Evolutionary conservation across 345 rosid genomes (phyloP).

Genomic region (Aurinia saxatilis): DNA sequence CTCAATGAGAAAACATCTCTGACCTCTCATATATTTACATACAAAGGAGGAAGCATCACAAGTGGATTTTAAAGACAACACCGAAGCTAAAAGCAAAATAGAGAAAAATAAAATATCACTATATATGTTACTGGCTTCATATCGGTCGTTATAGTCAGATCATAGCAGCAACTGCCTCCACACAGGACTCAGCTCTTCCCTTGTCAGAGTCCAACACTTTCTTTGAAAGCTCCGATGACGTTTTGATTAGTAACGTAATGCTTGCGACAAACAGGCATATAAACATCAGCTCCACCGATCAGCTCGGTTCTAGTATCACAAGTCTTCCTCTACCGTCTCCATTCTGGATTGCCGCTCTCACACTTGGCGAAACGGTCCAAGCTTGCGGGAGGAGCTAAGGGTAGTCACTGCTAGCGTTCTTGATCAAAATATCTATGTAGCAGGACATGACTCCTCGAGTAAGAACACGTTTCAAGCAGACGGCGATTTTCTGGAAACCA

Average conservation of each 20-base stretch:
- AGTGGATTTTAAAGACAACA: background rate
- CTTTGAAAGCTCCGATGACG: conserved; percentile 34
- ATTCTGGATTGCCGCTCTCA: no score
- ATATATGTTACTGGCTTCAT: background rate
- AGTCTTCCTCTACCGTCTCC: conserved; percentile 68
- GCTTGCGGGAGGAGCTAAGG: no score
- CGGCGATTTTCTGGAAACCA: no score
- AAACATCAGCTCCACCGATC: conserved; percentile 69
- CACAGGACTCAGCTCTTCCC: conserved; percentile 15
- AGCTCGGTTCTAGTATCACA: conserved; percentile 56
- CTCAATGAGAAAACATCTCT: conserved; percentile 31
- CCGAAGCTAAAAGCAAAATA: background rate
- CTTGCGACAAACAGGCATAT: conserved; percentile 89
- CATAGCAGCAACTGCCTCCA: conserved; percentile 28
- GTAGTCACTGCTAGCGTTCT: no score
- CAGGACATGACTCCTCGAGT: no score
- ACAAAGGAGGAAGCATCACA: background rate
- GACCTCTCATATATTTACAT: background rate
- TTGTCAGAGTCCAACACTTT: conserved; percentile 26
- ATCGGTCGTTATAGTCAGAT: background rate
- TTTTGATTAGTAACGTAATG: conserved; percentile 54
- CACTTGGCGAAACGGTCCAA: no score
- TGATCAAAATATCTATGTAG: no score
- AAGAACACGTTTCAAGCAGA: no score
- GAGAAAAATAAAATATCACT: background rate